Evolutionary conservation across 306 rosid genomes (phyloP).

Genomic region (Vicia villosa): DNA sequence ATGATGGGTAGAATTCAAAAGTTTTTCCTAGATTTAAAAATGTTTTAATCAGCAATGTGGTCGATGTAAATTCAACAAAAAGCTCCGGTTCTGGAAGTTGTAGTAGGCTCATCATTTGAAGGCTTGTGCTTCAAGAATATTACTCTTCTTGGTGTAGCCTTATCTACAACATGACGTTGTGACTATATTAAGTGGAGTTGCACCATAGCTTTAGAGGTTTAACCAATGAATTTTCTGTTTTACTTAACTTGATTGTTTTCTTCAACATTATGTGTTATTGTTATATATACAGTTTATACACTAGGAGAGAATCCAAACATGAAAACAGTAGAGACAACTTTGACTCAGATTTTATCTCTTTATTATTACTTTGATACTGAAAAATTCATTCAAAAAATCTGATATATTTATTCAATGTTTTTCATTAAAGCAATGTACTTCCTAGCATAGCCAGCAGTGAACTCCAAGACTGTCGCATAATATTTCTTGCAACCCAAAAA

Average conservation of each 20-base stretch:
- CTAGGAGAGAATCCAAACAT: not conserved
- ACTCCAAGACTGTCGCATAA: conserved; percentile 59
- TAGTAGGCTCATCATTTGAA: conserved; percentile 64
- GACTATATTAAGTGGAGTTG: conserved; percentile 37
- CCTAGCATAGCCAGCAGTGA: conserved; percentile 60
- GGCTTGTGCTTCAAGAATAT: conserved; percentile 76
- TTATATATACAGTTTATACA: conserved; percentile 23
- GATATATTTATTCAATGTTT: conserved; percentile 34
- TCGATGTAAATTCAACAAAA: conserved; percentile 74
- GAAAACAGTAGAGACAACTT: conserved; percentile 33
- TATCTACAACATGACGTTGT: conserved; percentile 69
- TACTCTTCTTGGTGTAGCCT: conserved; percentile 57
- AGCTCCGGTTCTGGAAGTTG: conserved; percentile 72
- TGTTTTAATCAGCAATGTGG: conserved; percentile 59
- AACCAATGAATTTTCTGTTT: not conserved
- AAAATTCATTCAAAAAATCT: not conserved
- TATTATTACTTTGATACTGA: not conserved
- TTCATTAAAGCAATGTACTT: conserved; percentile 64
- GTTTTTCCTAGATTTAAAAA: conserved; percentile 75
- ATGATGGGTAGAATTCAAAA: conserved; percentile 86
- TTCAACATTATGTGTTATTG: conserved; percentile 1
- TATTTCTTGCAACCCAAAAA: conserved; percentile 53
- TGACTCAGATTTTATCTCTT: conserved; percentile 22
- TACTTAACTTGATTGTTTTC: conserved; percentile 1
- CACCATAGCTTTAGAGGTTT: conserved; percentile 29